phyloP scores from a whole-genome alignment of 129 eudicot species.

The Kitagawia praeruptora region DNA sequence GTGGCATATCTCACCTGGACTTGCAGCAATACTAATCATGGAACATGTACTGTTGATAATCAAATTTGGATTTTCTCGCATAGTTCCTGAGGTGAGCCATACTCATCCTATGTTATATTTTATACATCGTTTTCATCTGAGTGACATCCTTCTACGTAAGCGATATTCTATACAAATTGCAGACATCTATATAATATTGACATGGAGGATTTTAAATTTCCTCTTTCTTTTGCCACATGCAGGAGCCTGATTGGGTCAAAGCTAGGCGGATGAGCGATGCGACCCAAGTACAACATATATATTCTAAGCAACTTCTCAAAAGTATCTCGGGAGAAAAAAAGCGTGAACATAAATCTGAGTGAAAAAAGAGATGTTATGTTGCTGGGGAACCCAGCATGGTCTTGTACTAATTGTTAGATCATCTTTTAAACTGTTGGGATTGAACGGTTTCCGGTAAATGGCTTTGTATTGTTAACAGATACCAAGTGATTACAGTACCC shows the following conservation, averaged over 20 bases:
- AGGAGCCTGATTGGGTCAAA: conserved; percentile 99
- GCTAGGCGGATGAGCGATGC: conserved; percentile 87
- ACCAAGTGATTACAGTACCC: not conserved
- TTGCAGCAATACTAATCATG: conserved; percentile 80
- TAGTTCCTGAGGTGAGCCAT: conserved; percentile 71
- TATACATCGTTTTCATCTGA: not conserved
- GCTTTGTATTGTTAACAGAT: not conserved
- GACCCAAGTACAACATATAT: conserved; percentile 68
- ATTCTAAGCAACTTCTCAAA: conserved; percentile 71
- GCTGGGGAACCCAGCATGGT: not conserved
- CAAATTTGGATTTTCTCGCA: conserved; percentile 75
- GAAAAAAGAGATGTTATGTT: conserved; percentile 10
- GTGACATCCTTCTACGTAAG: not conserved
- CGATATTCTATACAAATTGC: not conserved
- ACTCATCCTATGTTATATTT: not conserved
- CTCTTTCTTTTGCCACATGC: not conserved
- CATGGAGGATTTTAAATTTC: not conserved
- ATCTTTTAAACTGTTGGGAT: not conserved
- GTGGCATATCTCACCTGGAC: conserved; percentile 95
- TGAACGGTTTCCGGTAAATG: too few relatives aligned
- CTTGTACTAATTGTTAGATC: not conserved
- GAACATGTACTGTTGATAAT: conserved; percentile 80
- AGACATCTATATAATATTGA: not conserved
- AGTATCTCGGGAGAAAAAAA: conserved; percentile 47
- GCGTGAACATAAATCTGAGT: not conserved